Percentiles rank a stretch among this genome's conserved stretches.
These are phyloP conservation scores for Lactarius sp. DNA, from an alignment of 768 basidiomycete species.

Conservation along the genomic window DNA sequence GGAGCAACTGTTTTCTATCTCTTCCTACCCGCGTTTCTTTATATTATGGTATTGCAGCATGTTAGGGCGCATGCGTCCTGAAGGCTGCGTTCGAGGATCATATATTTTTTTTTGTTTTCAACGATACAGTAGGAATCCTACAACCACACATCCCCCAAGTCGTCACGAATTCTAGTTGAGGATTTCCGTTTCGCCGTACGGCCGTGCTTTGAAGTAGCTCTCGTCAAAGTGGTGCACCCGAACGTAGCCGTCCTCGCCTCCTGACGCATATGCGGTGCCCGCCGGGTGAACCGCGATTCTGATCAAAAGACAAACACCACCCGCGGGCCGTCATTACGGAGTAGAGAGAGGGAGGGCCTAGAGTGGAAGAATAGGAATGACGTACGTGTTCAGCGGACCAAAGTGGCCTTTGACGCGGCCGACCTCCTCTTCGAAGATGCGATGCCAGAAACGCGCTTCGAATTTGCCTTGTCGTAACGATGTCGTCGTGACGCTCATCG, in stretches of 20 bases:
- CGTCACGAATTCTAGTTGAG: constrained; percentile 41
- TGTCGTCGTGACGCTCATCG: constrained; percentile 95
- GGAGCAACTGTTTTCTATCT: background rate
- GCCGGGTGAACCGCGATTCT: constrained; percentile 92
- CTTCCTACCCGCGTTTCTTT: background rate
- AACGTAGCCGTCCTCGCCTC: constrained; percentile 94
- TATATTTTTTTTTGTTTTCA: background rate
- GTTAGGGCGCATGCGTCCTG: background rate
- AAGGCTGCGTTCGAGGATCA: background rate
- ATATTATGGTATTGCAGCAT: background rate
- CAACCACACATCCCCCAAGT: background rate
- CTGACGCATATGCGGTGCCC: constrained; percentile 86
- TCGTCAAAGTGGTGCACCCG: constrained; percentile 93
- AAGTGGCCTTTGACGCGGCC: constrained; percentile 98
- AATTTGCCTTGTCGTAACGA: constrained; percentile 94
- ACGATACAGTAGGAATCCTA: constrained; percentile 7
- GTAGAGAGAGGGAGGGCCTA: background rate
- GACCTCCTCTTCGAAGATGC: constrained; percentile 93
- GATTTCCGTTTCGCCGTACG: constrained; percentile 85
- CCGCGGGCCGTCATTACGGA: constrained; percentile 12
- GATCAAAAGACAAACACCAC: background rate
- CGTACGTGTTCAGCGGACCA: constrained; percentile 92
- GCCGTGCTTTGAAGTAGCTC: constrained; percentile 85
- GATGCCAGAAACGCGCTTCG: constrained; percentile 98
- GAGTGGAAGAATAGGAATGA: constrained; percentile 23